Percentiles rank a stretch among this genome's conserved stretches.
Evolutionary conservation across 1,284 basidiomycete genomes (phyloP).

Genomic region (Chalciporus sp.): DNA sequence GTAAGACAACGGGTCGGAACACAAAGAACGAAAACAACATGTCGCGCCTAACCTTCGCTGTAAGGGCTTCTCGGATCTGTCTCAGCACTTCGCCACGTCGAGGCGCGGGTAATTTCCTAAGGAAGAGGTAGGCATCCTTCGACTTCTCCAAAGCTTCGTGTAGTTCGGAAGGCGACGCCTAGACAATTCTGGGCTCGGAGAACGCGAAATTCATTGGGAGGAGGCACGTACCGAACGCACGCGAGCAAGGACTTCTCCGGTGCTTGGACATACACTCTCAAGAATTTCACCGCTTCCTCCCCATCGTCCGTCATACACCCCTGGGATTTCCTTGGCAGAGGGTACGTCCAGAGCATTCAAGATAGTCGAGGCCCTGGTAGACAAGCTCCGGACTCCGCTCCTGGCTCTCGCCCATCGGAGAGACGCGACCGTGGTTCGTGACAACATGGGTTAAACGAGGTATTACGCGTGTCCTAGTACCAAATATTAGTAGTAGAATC

Average conservation of each 20-base stretch:
- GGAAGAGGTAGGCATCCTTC: constrained; percentile 69
- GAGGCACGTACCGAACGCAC: constrained; percentile 58
- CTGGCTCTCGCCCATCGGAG: constrained; percentile 5
- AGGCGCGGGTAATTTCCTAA: constrained; percentile 84
- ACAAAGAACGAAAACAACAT: not conserved
- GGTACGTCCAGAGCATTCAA: constrained; percentile 67
- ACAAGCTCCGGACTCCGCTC: constrained; percentile 43
- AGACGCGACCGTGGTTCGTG: constrained; percentile 20
- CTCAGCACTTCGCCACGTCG: constrained; percentile 86
- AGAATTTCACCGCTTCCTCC: constrained; percentile 72
- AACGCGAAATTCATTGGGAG: not conserved
- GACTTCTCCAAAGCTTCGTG: constrained; percentile 63
- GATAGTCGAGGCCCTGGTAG: constrained; percentile 64
- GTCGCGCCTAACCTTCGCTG: constrained; percentile 59
- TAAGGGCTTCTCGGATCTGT: constrained; percentile 85
- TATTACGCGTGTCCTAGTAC: not conserved
- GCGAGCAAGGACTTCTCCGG: constrained; percentile 72
- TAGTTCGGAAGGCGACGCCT: constrained; percentile 73
- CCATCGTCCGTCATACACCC: constrained; percentile 82
- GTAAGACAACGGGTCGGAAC: constrained; percentile 2
- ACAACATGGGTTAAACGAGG: constrained; percentile 17
- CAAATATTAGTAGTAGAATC: not conserved
- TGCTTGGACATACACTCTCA: constrained; percentile 72
- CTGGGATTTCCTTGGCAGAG: constrained; percentile 52
- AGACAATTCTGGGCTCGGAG: constrained; percentile 1